Base-by-base conservation (phyloP, 805 yeast genomes). In the Cephaloascus albidus region DNA sequence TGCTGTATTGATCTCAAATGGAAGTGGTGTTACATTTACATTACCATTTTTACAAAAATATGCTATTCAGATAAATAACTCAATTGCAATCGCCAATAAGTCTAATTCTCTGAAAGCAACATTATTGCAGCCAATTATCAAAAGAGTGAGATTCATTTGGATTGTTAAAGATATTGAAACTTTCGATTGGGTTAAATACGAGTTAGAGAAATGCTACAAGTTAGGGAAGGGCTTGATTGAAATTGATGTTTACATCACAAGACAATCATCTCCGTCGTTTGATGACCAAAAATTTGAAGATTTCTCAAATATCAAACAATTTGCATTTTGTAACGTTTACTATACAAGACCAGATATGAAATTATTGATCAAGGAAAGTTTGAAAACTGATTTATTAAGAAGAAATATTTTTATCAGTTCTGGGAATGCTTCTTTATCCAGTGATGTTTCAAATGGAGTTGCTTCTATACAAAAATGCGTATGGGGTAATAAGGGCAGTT, bases 11-110 rank as follows among this genome's bases (percentile, higher is more conserved):
- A 16, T 72, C 2, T 55, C 74, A 18, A 56, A 74, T 1, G 82
- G 82, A 3, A 63, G 72, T 36, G 81, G 82, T 33, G 63, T 75
- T 14, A 61, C 78, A 3, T 74, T 71, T 0, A 60, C 72, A 2
- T 41, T 72, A 17, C 75, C 81, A 10, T 73, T 68, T 8, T 23
- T 23, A 23, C 28, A 23, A 23, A 23, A 23, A 23, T 23, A 23
- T 23, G 28, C 28, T 36, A 40, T 23, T 27, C 40, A 10, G 33
- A 37, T 19, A 36, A 43, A 18, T 35, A 35, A 6, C 41, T 43
- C 33, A 46, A 32, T 23, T 23, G 6, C 28, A 12, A 23, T 23
- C 6, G 12, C 6, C 28, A 23, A 23, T 6, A 23, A 23, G 28
- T 8, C 28, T 23, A 23, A 23, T 6, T 8, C 6, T 23, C 12